phyloP scores from a whole-genome alignment of 2,329 filamentous ascomycete genomes.

The Sporothrix sp. region DNA sequence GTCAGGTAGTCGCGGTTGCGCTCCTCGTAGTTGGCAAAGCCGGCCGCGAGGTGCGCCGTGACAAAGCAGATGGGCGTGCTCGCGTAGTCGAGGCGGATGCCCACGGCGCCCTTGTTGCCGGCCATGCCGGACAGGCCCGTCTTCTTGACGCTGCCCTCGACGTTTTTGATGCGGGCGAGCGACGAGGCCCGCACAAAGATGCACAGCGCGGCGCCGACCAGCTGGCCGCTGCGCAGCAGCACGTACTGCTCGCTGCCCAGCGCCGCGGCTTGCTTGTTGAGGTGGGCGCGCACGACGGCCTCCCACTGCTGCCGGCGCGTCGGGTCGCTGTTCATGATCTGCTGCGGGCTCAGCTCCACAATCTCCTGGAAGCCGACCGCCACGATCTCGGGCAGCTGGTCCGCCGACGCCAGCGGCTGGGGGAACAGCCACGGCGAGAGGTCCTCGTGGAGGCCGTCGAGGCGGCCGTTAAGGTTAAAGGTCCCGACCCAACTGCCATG shows the following conservation, averaged over 20 bases:
- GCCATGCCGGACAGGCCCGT: slow-evolving; percentile 91
- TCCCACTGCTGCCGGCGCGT: slow-evolving; percentile 81
- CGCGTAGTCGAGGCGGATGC: slow-evolving; percentile 89
- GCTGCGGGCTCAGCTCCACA: slow-evolving; percentile 92
- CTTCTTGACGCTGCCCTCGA: slow-evolving; percentile 94
- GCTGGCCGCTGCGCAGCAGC: slow-evolving; percentile 78
- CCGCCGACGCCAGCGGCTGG: slow-evolving; percentile 32
- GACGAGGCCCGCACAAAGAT: slow-evolving; percentile 78
- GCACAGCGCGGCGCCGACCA: slow-evolving; percentile 86
- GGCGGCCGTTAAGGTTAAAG: slow-evolving; percentile 90
- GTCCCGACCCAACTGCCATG: slow-evolving; percentile 56
- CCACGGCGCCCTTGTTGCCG: slow-evolving; percentile 95
- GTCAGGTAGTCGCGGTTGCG: slow-evolving; percentile 87
- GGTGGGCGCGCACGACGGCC: slow-evolving; percentile 60
- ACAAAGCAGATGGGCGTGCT: slow-evolving; percentile 92
- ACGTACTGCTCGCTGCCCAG: slow-evolving; percentile 72
- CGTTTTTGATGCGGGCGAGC: slow-evolving; percentile 81
- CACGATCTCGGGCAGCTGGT: slow-evolving; percentile 70
- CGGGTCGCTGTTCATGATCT: slow-evolving; percentile 98
- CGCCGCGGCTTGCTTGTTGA: slow-evolving; percentile 61
- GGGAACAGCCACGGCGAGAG: slow-evolving; percentile 80
- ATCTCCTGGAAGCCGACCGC: slow-evolving; percentile 96
- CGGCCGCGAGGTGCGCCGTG: slow-evolving; percentile 90
- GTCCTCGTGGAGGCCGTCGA: slow-evolving; percentile 66
- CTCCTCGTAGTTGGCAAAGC: slow-evolving; percentile 94